These are phyloP conservation scores for Synchytrium microbalum DNA, from an alignment of 371 early-diverging fungal genomes.

Conservation along the genomic window DNA sequence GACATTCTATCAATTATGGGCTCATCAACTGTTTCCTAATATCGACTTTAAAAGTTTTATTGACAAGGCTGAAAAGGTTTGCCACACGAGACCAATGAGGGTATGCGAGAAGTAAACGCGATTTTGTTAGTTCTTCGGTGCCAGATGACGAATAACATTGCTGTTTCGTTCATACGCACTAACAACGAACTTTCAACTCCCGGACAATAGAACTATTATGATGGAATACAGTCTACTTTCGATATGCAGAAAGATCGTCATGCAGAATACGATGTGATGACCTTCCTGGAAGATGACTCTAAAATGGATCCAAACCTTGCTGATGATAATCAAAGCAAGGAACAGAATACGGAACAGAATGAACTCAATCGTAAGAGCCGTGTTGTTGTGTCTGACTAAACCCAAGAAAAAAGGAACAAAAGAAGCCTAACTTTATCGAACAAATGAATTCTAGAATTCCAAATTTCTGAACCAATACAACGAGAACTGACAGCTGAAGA, in stretches of 20 bases:
- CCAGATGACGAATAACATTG: background rate
- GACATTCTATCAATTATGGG: conserved; percentile 50
- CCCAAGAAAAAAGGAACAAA: no score
- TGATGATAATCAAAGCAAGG: background rate
- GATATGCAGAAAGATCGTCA: background rate
- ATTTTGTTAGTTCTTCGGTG: background rate
- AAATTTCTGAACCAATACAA: no score
- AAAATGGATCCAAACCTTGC: background rate
- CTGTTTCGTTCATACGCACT: background rate
- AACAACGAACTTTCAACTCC: background rate
- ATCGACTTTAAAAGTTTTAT: conserved; percentile 37
- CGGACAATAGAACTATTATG: background rate
- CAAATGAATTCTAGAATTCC: no score
- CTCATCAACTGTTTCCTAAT: conserved; percentile 43
- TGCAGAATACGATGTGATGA: background rate
- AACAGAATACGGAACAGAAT: no score
- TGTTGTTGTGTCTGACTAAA: no score
- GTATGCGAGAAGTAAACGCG: conserved; percentile 10
- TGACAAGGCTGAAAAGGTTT: conserved; percentile 31
- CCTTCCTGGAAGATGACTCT: background rate
- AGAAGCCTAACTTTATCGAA: no score
- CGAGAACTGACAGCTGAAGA: no score
- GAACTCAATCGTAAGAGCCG: no score
- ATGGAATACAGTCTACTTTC: background rate
- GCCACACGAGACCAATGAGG: conserved; percentile 24